Evolutionary conservation across 805 yeast species (phyloP), one percentile per base, ranked within the genome.

Genomic region (Candida nonsorbophila): DNA sequence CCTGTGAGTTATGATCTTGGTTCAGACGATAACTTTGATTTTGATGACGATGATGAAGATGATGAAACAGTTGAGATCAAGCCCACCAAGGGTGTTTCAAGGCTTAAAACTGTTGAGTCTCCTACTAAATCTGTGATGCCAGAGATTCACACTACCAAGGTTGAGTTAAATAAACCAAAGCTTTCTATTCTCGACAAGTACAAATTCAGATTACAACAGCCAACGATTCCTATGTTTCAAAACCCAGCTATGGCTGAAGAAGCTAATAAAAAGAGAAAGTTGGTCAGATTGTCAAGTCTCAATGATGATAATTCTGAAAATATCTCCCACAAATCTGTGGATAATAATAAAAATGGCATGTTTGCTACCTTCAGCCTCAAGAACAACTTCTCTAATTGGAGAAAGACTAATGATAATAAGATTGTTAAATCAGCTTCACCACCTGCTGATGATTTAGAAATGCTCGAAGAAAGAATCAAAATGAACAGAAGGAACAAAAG

Each of bases 121-220:
- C 59, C 58, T 4, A 33, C 28, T 7, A 36, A 42, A 25, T 20
- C 30, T 10, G 20, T 29, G 11, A 36, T 32, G 7, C 36, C 33
- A 9, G 34, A 26, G 13, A 16, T 21, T 13, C 27, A 28, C n/a
- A 16, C 16, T 10, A 62, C 70, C 22, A 66, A 65, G 38, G 69
- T 65, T 8, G 59, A 61, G 25, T 44, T 62, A 12, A 43, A 44
- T 22, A 62, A 50, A 34, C 64, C 70, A 9, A 64, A 59, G 28
- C 42, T 57, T 29, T 63, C 70, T 3, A 63, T 66, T 29, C 49
- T 65, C 34, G 69, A 65, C 32, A 66, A 62, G 36, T 66, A 64
- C 36, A 54, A 55, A 24, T 45, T 41, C 34, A 47, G 53, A 22
- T 44, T 47, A 45, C 25, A 39, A 16, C 61, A 57, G 37, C 60